These are phyloP conservation scores for Backusella australiensis DNA, from an alignment of 192 early-diverging fungal genomes.

Conservation along the genomic window DNA sequence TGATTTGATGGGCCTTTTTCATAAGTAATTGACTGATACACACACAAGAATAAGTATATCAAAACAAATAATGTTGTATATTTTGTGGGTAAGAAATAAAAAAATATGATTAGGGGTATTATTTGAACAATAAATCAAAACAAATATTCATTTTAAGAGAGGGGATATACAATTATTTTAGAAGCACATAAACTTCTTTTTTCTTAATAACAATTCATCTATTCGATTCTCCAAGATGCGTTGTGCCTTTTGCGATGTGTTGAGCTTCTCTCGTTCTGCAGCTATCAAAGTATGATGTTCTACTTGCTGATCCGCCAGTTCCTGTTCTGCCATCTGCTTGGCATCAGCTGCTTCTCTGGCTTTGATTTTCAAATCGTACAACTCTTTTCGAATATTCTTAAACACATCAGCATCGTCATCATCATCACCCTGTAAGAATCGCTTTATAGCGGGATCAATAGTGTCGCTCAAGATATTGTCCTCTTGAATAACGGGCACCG, in stretches of 20 bases:
- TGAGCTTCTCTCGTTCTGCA: not conserved
- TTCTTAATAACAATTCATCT: conserved; percentile 48
- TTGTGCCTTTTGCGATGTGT: conserved; percentile 28
- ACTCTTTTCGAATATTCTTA: not conserved
- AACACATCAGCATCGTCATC: not conserved
- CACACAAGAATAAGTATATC: not conserved
- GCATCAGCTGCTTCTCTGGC: not conserved
- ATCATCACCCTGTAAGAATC: not conserved
- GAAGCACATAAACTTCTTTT: conserved; percentile 54
- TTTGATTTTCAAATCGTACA: not conserved
- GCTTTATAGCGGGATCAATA: not conserved
- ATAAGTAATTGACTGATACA: not conserved
- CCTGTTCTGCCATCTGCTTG: not conserved
- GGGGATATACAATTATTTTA: conserved; percentile 7
- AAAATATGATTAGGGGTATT: not conserved
- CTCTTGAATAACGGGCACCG: not conserved
- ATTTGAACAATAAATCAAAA: not conserved
- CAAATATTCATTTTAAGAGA: not conserved
- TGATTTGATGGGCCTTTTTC: not conserved
- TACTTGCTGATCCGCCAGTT: not conserved
- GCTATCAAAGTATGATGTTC: not conserved
- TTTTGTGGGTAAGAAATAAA: not conserved
- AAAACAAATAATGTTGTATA: not conserved
- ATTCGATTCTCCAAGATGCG: conserved; percentile 42
- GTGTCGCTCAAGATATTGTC: not conserved